Percentiles rank a stretch among this genome's conserved stretches.
Evolutionary conservation across 208 protist species (phyloP).

Genomic region (Trypanosoma conorhini): DNA sequence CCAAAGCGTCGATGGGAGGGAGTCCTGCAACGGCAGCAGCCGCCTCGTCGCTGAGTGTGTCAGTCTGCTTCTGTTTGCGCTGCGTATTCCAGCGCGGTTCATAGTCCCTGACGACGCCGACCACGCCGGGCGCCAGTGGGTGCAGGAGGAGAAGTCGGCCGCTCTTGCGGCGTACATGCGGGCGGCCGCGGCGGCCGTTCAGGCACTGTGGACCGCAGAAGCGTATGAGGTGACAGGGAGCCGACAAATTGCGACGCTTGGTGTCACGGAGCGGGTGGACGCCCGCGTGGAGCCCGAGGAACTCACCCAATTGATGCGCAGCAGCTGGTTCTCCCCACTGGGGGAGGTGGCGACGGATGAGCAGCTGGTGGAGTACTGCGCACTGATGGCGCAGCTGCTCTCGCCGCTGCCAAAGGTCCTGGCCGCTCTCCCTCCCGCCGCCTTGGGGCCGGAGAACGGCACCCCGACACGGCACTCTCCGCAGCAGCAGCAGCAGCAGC

Average conservation of each 20-base stretch:
- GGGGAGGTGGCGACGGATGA: slow-evolving; percentile 43
- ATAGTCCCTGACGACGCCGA: slow-evolving; percentile 38
- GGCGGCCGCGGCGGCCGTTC: slow-evolving; percentile 9
- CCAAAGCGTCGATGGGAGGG: background rate
- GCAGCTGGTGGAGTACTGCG: slow-evolving; percentile 66
- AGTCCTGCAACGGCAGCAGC: background rate
- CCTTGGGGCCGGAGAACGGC: background rate
- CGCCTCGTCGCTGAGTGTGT: slow-evolving; percentile 38
- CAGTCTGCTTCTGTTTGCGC: slow-evolving; percentile 30
- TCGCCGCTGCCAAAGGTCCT: slow-evolving; percentile 73
- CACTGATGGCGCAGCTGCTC: slow-evolving; percentile 59
- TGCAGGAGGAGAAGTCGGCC: slow-evolving; percentile 13
- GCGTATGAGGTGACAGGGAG: slow-evolving; percentile 16
- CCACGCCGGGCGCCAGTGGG: slow-evolving; percentile 31
- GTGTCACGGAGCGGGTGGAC: slow-evolving; percentile 5
- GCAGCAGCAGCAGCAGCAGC: background rate
- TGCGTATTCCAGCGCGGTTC: slow-evolving; percentile 23
- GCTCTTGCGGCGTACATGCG: slow-evolving; percentile 10
- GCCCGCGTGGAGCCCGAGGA: slow-evolving; percentile 4
- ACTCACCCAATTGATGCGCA: background rate
- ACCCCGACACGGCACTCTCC: background rate
- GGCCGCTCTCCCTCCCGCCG: background rate
- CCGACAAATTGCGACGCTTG: background rate
- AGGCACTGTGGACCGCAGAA: slow-evolving; percentile 9
- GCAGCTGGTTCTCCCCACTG: background rate